Evolutionary conservation across 2,329 filamentous ascomycete species (phyloP).

Genomic region (Botrytis fabae): DNA sequence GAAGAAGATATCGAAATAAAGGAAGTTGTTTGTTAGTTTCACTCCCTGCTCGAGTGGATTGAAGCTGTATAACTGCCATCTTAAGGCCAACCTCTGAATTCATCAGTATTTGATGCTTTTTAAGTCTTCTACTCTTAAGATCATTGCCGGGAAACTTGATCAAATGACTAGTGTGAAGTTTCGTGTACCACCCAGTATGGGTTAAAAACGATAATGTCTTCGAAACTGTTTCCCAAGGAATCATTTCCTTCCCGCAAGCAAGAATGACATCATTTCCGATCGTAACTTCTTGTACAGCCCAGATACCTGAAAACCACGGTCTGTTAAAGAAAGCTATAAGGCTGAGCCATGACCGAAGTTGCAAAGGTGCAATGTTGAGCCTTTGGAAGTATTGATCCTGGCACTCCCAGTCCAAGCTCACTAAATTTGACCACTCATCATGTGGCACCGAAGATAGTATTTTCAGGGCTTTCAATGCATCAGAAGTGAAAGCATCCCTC

Average conservation of each 20-base stretch:
- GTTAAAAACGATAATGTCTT: constrained; percentile 3
- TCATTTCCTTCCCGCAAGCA: background rate
- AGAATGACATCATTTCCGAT: constrained; percentile 2
- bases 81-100: constrained; percentile 4
- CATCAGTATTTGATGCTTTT: background rate
- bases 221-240: constrained; percentile 12
- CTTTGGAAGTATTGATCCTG: constrained; percentile 3
- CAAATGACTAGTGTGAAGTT: background rate
- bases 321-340: constrained; percentile 18
- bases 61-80: constrained; percentile 17
- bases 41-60: constrained; percentile 2
- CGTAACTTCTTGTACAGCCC: constrained; percentile 13
- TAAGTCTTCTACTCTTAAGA: background rate
- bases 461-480: constrained; percentile 13
- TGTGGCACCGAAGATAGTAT: constrained; percentile 3
- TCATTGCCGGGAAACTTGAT: background rate
- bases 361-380: background rate
- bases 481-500: constrained; percentile 15
- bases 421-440: constrained; percentile 11
- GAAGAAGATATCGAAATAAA: constrained; percentile 15
- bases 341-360: constrained; percentile 1
- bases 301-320: constrained; percentile 15
- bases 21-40: constrained; percentile 6
- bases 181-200: constrained; percentile 7
- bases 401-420: constrained; percentile 1